Evolutionary conservation across 768 basidiomycete genomes (phyloP).

Genomic region (Podaxis sp.): DNA sequence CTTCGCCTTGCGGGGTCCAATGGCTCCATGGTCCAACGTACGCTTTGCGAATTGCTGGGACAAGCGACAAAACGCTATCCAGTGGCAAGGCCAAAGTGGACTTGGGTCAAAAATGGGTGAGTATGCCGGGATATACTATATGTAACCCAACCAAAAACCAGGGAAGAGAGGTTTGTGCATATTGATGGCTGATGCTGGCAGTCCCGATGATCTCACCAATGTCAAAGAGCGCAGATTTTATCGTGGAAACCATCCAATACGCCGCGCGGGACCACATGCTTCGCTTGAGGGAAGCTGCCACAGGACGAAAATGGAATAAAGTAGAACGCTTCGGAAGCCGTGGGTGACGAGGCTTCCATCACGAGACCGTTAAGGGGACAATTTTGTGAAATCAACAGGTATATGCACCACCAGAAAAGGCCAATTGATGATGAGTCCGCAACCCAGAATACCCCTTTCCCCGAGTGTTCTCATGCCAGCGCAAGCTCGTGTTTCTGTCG

Average conservation of each 20-base stretch:
- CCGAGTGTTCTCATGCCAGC: constrained; percentile 6
- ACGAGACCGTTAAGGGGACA: constrained; percentile 4
- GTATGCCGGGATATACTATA: constrained; percentile 5
- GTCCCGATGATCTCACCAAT: constrained; percentile 6
- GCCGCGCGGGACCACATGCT: constrained; percentile 25
- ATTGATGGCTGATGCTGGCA: background rate
- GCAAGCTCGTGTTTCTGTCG: constrained; percentile 14
- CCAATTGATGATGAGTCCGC: constrained; percentile 1
- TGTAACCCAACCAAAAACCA: constrained; percentile 10
- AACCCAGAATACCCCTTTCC: background rate
- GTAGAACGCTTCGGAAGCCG: background rate
- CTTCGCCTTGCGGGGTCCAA: constrained; percentile 32
- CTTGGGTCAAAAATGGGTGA: constrained; percentile 6
- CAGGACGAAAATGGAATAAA: constrained; percentile 17
- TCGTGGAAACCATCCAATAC: constrained; percentile 2
- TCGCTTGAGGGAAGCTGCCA: constrained; percentile 22
- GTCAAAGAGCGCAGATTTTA: constrained; percentile 3
- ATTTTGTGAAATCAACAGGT: constrained; percentile 14
- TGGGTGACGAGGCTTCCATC: constrained; percentile 4
- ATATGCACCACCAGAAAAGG: constrained; percentile 3
- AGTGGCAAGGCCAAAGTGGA: constrained; percentile 14
- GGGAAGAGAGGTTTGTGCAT: background rate
- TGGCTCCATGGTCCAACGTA: constrained; percentile 34
- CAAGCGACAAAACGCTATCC: constrained; percentile 11
- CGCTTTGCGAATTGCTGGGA: constrained; percentile 11